Conservation (phyloP, 148 eudicot species). For the Drosera capensis region DNA sequence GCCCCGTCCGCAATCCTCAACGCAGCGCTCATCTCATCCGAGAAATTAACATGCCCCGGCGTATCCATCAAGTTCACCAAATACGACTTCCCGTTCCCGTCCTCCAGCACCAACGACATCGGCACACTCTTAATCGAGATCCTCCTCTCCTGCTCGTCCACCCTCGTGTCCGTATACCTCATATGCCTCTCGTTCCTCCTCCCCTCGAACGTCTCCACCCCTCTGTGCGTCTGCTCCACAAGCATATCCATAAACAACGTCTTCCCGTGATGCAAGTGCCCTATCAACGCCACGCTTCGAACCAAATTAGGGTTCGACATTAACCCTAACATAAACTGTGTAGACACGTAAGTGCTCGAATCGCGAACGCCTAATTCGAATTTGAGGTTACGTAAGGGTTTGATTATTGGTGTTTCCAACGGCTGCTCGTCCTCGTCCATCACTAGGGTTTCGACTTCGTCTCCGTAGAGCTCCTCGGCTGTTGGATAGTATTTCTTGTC, state of each 20-base stretch:
- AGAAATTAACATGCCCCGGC: conserved; percentile 94
- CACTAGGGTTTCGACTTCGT: conserved; percentile 93
- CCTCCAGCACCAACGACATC: conserved; percentile 95
- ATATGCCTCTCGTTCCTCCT: conserved; percentile 85
- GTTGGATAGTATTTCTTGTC: conserved; percentile 98
- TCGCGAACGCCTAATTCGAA: conserved; percentile 89
- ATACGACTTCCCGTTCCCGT: conserved; percentile 79
- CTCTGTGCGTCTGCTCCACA: conserved; percentile 85
- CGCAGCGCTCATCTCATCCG: conserved; percentile 98
- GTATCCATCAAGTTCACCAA: conserved; percentile 87
- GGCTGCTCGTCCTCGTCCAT: conserved; percentile 94
- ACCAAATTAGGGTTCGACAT: conserved; percentile 85
- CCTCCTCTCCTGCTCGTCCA: conserved; percentile 97
- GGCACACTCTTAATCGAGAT: conserved; percentile 93
- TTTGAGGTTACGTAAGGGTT: conserved; percentile 68
- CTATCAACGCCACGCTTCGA: conserved; percentile 88
- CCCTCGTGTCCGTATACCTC: conserved; percentile 94
- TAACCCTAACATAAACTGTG: conserved; percentile 80
- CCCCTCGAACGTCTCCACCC: conserved; percentile 90
- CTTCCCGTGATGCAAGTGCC: conserved; percentile 84
- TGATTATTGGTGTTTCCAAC: conserved; percentile 76
- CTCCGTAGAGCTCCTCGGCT: conserved; percentile 94
- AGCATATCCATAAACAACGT: conserved; percentile 93
- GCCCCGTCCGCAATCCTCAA: conserved; percentile 98
- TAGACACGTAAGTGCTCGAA: conserved; percentile 88